These are phyloP conservation scores for Populus simonii DNA, from an alignment of 345 rosid genomes.

Conservation along the genomic window DNA sequence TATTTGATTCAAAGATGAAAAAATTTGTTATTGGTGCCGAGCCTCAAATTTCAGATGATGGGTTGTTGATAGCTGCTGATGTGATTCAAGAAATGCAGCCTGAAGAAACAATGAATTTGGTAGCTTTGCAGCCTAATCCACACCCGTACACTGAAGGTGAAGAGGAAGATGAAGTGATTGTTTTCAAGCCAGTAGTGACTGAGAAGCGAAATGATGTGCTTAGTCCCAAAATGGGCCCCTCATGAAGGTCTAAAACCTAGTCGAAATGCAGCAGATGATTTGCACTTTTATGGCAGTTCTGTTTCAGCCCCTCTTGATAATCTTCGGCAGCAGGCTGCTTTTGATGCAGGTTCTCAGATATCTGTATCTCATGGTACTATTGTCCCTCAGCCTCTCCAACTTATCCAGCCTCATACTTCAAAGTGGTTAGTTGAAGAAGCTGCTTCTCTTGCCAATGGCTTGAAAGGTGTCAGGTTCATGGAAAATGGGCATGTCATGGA, in stretches of 20 bases:
- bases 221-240: conserved; percentile 37
- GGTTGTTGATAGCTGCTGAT: conserved; percentile 26
- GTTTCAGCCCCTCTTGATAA: conserved; percentile 43
- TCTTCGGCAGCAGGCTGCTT: conserved; percentile 33
- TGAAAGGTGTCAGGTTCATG: conserved; percentile 49
- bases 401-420: conserved; percentile 41
- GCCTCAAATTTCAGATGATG: conserved; percentile 40
- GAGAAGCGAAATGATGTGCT: conserved; percentile 54
- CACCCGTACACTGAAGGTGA: conserved; percentile 53
- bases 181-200: conserved; percentile 69
- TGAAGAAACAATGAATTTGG: conserved; percentile 29
- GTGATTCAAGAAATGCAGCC: conserved; percentile 33
- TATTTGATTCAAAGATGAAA: conserved; percentile 62
- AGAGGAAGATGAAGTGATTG: conserved; percentile 92
- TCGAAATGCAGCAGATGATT: conserved; percentile 35
- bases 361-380: conserved; percentile 43
- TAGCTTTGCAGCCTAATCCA: conserved; percentile 32
- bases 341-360: conserved; percentile 35
- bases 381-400: conserved; percentile 43
- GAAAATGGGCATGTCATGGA: conserved; percentile 54
- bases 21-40: conserved; percentile 70
- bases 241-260: conserved; percentile 46
- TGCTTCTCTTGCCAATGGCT: conserved; percentile 49
- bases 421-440: conserved; percentile 59
- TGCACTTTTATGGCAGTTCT: conserved; percentile 37